phyloP scores from a whole-genome alignment of 2,329 filamentous ascomycete genomes.

The Talaromyces sp. region DNA sequence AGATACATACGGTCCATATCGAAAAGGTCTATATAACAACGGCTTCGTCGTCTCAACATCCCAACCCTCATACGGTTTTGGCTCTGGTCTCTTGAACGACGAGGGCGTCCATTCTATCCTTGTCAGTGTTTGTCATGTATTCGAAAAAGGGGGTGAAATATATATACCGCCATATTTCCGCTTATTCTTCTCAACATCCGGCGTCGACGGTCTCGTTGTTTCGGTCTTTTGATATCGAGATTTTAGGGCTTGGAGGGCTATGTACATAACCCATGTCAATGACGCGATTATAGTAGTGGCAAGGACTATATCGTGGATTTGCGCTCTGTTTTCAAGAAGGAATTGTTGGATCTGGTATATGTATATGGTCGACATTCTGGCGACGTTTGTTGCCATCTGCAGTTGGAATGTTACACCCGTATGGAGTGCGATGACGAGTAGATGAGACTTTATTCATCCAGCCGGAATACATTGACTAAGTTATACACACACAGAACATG shows the following conservation, averaged over 20 bases:
- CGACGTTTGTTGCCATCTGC: background rate
- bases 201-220: constrained; percentile 28
- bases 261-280: constrained; percentile 28
- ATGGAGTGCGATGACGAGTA: too few species aligned
- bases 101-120: constrained; percentile 54
- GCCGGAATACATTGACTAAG: background rate
- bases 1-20: constrained; percentile 60
- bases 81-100: constrained; percentile 58
- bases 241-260: constrained; percentile 29
- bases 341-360: background rate
- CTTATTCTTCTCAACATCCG: constrained; percentile 46
- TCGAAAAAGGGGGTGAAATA: background rate
- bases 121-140: background rate
- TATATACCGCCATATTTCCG: constrained; percentile 47
- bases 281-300: background rate
- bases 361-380: background rate
- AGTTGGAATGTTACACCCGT: background rate
- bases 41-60: constrained; percentile 66
- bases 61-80: constrained; percentile 65
- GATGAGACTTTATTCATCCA: background rate
- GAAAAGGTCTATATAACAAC: constrained; percentile 73
- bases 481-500: background rate
- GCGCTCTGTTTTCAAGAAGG: background rate
- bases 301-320: background rate
- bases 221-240: background rate